A percentile compares a stretch with the other conserved stretches of the same genome.
Evolutionary conservation across 2,329 filamentous ascomycete genomes (phyloP).

Genomic region (Aspergillus aculeatinus): DNA sequence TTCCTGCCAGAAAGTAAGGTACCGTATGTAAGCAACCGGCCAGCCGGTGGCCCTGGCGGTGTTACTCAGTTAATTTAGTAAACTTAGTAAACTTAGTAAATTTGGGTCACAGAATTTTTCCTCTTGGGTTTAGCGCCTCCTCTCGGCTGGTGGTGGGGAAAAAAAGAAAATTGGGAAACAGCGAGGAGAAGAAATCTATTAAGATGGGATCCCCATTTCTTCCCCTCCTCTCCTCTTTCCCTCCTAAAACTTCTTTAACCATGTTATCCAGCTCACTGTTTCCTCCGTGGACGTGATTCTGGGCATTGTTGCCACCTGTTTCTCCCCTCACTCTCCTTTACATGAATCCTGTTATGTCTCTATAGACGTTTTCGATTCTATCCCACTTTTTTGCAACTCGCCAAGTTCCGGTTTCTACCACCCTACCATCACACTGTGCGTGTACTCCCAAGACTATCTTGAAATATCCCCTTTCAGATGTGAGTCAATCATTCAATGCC

Average conservation of each 20-base stretch:
- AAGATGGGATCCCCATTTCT: conserved; percentile 14
- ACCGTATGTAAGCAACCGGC: neutral
- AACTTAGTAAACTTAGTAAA: too few relatives aligned
- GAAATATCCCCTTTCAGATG: conserved; percentile 13
- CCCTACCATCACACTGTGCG: conserved; percentile 20
- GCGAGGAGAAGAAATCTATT: neutral
- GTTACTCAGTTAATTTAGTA: too few relatives aligned
- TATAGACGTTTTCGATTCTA: conserved; percentile 17
- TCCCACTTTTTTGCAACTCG: conserved; percentile 12
- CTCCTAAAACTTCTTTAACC: conserved; percentile 26
- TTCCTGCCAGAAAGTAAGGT: too few relatives aligned
- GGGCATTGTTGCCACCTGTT: conserved; percentile 8
- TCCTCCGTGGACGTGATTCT: conserved; percentile 25
- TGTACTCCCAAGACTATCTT: conserved; percentile 11
- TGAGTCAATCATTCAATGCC: conserved; percentile 22
- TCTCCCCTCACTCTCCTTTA: conserved; percentile 10
- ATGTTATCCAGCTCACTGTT: conserved; percentile 23
- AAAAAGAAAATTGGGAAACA: conserved; percentile 11
- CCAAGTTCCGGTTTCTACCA: conserved; percentile 9
- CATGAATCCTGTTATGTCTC: conserved; percentile 21
- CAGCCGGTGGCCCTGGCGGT: conserved; percentile 5
- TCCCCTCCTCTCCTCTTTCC: conserved; percentile 13
- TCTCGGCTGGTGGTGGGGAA: conserved; percentile 18
- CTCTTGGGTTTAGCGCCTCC: conserved; percentile 18
- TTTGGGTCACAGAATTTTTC: conserved; percentile 9